A percentile compares a stretch with the other conserved stretches of the same genome.
Conservation (phyloP, 2,329 filamentous ascomycete genomes). For the Hymenoscyphus occultus region DNA sequence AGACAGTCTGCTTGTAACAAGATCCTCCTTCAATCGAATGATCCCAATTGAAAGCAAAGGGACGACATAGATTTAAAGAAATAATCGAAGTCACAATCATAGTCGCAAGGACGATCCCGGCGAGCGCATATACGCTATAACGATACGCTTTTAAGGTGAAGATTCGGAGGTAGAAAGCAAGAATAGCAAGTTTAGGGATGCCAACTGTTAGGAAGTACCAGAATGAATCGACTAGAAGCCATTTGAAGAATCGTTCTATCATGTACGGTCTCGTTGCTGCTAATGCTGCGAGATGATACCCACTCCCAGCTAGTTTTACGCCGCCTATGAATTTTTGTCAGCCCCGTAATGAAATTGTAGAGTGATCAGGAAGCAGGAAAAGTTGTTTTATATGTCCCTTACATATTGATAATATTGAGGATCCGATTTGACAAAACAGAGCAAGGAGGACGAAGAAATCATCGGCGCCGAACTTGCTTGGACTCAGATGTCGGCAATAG, state of each 20-base stretch:
- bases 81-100: neutral
- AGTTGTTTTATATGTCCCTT: neutral
- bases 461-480: neutral
- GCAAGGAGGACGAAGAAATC: neutral
- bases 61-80: neutral
- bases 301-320: neutral
- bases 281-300: neutral
- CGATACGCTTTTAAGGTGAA: neutral
- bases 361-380: neutral
- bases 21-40: neutral
- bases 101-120: neutral
- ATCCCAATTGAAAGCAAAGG: neutral
- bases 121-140: neutral
- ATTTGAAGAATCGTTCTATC: neutral
- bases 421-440: neutral
- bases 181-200: neutral
- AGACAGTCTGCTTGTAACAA: neutral
- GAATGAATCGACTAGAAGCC: neutral
- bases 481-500: neutral
- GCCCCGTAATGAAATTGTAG: neutral
- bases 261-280: neutral
- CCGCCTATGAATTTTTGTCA: neutral
- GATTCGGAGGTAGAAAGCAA: constrained; percentile 2
- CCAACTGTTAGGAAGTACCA: constrained; percentile 3
- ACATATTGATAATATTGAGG: neutral